phyloP scores from a whole-genome alignment of 2,329 filamentous ascomycete genomes.

The Trichophyton mentagrophytes region DNA sequence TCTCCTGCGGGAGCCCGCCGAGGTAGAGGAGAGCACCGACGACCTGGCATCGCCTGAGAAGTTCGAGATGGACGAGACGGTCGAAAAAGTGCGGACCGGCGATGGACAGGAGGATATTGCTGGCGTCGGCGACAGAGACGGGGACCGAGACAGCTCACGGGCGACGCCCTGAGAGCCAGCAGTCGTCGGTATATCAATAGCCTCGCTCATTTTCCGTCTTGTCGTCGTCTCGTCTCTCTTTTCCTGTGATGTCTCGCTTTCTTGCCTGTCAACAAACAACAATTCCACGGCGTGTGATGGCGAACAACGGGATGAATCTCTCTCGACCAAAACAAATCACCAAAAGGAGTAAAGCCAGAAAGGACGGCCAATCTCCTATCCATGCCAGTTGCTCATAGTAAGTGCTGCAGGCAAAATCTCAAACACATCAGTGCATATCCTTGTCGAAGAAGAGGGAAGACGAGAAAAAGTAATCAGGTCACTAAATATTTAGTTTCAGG shows the following conservation, averaged over 20 bases:
- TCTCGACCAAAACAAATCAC: neutral
- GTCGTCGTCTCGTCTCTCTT: no score
- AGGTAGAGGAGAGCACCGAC: constrained; percentile 19
- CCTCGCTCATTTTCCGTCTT: constrained; percentile 3
- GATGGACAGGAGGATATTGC: constrained; percentile 34
- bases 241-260: neutral
- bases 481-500: neutral
- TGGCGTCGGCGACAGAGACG: constrained; percentile 31
- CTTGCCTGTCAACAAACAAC: neutral
- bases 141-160: constrained; percentile 29
- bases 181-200: constrained; percentile 2
- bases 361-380: neutral
- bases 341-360: neutral
- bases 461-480: neutral
- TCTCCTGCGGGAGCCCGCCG: constrained; percentile 44
- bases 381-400: neutral
- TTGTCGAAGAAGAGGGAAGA: neutral
- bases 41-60: constrained; percentile 34
- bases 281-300: neutral
- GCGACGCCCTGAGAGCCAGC: constrained; percentile 5
- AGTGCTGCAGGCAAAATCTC: neutral
- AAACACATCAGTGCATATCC: neutral
- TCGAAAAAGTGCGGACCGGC: constrained; percentile 34
- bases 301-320: neutral
- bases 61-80: constrained; percentile 34